These are phyloP conservation scores for Coemansia sp. DNA, from an alignment of 371 early-diverging fungal species.

Conservation along the genomic window DNA sequence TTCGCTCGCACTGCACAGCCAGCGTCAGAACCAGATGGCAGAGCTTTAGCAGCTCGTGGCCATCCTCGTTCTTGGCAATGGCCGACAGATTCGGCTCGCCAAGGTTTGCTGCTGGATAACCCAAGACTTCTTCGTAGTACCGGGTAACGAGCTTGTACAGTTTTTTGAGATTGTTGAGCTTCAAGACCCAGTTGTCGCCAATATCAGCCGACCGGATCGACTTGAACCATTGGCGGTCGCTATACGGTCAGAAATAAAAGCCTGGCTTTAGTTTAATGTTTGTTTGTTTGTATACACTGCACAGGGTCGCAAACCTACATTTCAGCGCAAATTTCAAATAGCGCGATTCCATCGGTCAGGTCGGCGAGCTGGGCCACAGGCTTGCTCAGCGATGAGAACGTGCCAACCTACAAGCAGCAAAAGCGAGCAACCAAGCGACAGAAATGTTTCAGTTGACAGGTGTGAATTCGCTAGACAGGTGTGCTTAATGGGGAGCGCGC, in stretches of 20 bases:
- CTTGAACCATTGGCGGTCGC: slow-evolving; percentile 90
- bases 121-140: slow-evolving; percentile 85
- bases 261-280: not conserved
- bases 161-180: slow-evolving; percentile 86
- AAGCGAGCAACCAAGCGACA: not conserved
- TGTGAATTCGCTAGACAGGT: not conserved
- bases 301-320: slow-evolving; percentile 63
- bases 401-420: slow-evolving; percentile 62
- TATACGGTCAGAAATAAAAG: slow-evolving; percentile 28
- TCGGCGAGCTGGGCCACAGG: slow-evolving; percentile 64
- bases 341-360: slow-evolving; percentile 74
- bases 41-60: slow-evolving; percentile 71
- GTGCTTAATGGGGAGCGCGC: not conserved
- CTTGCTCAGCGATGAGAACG: slow-evolving; percentile 68
- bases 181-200: slow-evolving; percentile 91
- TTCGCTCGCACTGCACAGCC: slow-evolving; percentile 80
- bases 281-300: not conserved
- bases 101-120: slow-evolving; percentile 56
- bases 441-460: too few relatives aligned
- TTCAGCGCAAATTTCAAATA: slow-evolving; percentile 79
- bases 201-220: slow-evolving; percentile 69
- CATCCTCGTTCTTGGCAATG: slow-evolving; percentile 80
- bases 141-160: slow-evolving; percentile 76
- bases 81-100: slow-evolving; percentile 70
- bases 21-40: slow-evolving; percentile 77